These are phyloP conservation scores for Gossypium schwendimanii DNA, from an alignment of 441 rosid species.

Conservation along the genomic window DNA sequence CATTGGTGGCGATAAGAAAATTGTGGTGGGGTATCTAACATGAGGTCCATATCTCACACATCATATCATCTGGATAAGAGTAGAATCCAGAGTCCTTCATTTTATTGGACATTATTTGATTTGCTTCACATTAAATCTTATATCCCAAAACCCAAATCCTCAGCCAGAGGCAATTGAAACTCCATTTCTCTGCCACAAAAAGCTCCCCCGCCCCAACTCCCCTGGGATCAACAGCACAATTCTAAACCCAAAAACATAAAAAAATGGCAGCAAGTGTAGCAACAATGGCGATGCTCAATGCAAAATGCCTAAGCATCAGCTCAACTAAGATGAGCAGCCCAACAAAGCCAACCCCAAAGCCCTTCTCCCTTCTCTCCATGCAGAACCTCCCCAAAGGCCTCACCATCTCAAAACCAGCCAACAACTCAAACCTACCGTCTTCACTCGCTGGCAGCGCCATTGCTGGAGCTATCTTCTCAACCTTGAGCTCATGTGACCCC, in stretches of 20 bases:
- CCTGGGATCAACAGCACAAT: constrained; percentile 6
- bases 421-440: constrained; percentile 18
- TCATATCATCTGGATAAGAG: constrained; percentile 48
- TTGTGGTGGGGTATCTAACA: constrained; percentile 11
- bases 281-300: constrained; percentile 50
- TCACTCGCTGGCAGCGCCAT: constrained; percentile 36
- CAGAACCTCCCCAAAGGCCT: constrained; percentile 43
- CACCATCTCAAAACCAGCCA: constrained; percentile 26
- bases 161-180: constrained; percentile 12
- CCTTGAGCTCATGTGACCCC: constrained; percentile 58
- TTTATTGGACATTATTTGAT: constrained; percentile 39
- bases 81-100: constrained; percentile 38
- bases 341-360: constrained; percentile 26
- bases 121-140: constrained; percentile 24
- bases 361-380: constrained; percentile 32
- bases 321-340: constrained; percentile 19
- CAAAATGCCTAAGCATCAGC: constrained; percentile 46
- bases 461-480: constrained; percentile 72
- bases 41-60: constrained; percentile 39
- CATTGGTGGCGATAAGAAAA: background rate
- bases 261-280: constrained; percentile 71
- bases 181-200: constrained; percentile 9
- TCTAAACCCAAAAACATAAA: background rate
- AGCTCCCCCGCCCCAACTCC: background rate
- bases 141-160: background rate